Evolutionary conservation across 1,139 yeast species (phyloP).

Genomic region (Debaryomyces nepalensis): DNA sequence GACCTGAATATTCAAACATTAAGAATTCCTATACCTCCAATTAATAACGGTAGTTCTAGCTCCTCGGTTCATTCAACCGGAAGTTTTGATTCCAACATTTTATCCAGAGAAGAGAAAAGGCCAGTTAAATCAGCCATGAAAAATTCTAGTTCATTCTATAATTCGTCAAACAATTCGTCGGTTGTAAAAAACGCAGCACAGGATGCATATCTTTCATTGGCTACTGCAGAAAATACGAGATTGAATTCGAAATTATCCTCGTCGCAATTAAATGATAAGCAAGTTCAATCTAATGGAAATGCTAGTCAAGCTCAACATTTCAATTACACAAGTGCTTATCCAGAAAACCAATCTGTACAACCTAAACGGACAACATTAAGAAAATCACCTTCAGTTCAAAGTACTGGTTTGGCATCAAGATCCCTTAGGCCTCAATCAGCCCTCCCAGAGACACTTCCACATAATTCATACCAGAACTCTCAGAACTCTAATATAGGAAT

Average conservation of each 20-base stretch:
- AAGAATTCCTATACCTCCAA: constrained; percentile 20
- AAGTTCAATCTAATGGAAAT: constrained; percentile 11
- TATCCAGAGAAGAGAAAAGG: constrained; percentile 22
- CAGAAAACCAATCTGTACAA: constrained; percentile 9
- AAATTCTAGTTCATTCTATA: constrained; percentile 39
- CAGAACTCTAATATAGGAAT: constrained; percentile 22
- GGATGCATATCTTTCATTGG: constrained; percentile 65
- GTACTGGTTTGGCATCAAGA: constrained; percentile 23
- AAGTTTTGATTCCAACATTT: constrained; percentile 32
- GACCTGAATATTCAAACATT: constrained; percentile 16
- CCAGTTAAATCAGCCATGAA: constrained; percentile 74
- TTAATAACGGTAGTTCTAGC: constrained; percentile 28
- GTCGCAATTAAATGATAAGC: constrained; percentile 34
- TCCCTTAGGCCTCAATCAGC: constrained; percentile 43
- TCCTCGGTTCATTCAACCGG: constrained; percentile 37
- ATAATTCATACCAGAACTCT: constrained; percentile 1
- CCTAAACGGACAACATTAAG: constrained; percentile 37
- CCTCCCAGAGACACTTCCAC: constrained; percentile 12
- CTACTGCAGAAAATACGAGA: constrained; percentile 80
- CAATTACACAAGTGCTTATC: not conserved
- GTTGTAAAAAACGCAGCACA: constrained; percentile 48
- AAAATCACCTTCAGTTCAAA: constrained; percentile 28
- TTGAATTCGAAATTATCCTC: constrained; percentile 64
- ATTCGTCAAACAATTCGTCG: constrained; percentile 19
- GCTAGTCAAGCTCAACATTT: constrained; percentile 10